Percentiles rank a stretch among this genome's conserved stretches.
These are phyloP conservation scores for Fusarium piperis DNA, from an alignment of 2,329 filamentous ascomycete species.

Conservation along the genomic window DNA sequence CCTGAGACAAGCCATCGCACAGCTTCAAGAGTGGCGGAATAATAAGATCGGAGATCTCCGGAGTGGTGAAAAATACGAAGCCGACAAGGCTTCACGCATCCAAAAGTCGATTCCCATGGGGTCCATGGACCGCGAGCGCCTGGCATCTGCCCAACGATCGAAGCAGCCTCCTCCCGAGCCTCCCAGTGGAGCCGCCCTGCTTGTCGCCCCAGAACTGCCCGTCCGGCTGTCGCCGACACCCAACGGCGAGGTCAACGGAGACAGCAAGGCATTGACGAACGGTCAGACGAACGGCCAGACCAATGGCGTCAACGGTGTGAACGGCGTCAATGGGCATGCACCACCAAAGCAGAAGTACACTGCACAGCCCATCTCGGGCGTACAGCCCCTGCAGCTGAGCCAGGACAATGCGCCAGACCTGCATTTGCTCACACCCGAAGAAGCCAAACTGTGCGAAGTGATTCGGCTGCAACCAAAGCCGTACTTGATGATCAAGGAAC, in stretches of 20 bases:
- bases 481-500: constrained; percentile 93
- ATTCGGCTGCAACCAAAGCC: constrained; percentile 91
- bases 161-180: constrained; percentile 76
- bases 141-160: constrained; percentile 76
- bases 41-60: constrained; percentile 86
- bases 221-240: constrained; percentile 59
- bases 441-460: constrained; percentile 85
- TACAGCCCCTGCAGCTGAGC: constrained; percentile 72
- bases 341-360: constrained; percentile 61
- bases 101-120: constrained; percentile 78
- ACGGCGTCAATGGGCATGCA: constrained; percentile 51
- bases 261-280: constrained; percentile 62
- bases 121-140: constrained; percentile 82
- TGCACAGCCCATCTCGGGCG: constrained; percentile 66
- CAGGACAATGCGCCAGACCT: constrained; percentile 83
- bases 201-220: constrained; percentile 83
- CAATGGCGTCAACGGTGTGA: constrained; percentile 58
- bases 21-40: constrained; percentile 93
- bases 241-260: constrained; percentile 55
- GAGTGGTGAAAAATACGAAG: constrained; percentile 90
- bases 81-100: constrained; percentile 81
- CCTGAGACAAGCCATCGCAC: constrained; percentile 85
- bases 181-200: constrained; percentile 76
- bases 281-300: constrained; percentile 41
- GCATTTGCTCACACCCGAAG: constrained; percentile 85